A percentile compares a stretch with the other conserved stretches of the same genome.
Evolutionary conservation across 768 basidiomycete genomes (phyloP).

Genomic region (Tubosaeta sp.): DNA sequence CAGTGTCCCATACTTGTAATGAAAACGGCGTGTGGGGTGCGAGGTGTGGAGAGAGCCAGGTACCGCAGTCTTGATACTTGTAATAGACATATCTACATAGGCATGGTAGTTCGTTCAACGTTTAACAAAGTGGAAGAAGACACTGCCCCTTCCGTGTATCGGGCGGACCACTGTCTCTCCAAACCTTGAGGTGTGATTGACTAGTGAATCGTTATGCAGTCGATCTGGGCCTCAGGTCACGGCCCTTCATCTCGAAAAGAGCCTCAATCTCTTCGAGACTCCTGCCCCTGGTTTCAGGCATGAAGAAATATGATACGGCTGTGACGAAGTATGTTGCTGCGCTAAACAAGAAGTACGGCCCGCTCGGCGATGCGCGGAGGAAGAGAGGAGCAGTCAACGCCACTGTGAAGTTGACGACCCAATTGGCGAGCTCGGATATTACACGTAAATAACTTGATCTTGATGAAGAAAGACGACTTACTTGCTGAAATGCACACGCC

Average conservation of each 20-base stretch:
- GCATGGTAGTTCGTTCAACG: background rate
- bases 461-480: conserved; percentile 14
- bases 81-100: background rate
- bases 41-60: background rate
- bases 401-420: conserved; percentile 39
- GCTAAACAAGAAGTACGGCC: conserved; percentile 46
- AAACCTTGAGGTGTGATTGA: background rate
- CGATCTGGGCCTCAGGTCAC: background rate
- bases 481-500: conserved; percentile 42
- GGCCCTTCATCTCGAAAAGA: conserved; percentile 5
- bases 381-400: conserved; percentile 46
- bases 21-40: background rate
- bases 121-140: background rate
- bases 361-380: conserved; percentile 40
- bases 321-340: conserved; percentile 34
- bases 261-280: conserved; percentile 40
- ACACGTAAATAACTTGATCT: conserved; percentile 2
- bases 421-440: conserved; percentile 21
- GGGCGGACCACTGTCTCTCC: background rate
- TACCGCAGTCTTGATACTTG: background rate
- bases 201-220: background rate
- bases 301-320: conserved; percentile 35
- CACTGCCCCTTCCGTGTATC: background rate
- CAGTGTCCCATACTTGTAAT: background rate
- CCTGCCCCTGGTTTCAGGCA: conserved; percentile 44